Conservation (phyloP, 2,329 filamentous ascomycete species). For the Fusarium phyllophilum region DNA sequence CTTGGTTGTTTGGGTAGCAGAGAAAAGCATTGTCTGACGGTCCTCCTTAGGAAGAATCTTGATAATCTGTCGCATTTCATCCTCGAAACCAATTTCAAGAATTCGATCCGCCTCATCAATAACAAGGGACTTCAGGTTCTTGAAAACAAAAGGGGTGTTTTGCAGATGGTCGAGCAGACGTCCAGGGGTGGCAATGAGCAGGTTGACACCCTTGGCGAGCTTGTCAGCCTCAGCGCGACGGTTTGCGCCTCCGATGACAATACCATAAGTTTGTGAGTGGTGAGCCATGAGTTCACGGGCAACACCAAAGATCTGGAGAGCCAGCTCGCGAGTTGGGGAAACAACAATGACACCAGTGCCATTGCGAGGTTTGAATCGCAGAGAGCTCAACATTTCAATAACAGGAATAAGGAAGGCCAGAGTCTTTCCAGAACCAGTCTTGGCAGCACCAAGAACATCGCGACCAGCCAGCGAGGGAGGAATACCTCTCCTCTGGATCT, state of each 20-base stretch:
- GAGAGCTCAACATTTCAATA: conserved; percentile 88
- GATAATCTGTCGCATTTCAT: conserved; percentile 96
- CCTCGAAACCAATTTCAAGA: conserved; percentile 96
- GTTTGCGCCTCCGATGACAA: conserved; percentile 96
- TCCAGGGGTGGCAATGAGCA: conserved; percentile 93
- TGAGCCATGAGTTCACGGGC: conserved; percentile 91
- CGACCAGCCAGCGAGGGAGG: conserved; percentile 88
- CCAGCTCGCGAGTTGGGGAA: conserved; percentile 91
- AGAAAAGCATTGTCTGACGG: conserved; percentile 97
- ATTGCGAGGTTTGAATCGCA: conserved; percentile 95
- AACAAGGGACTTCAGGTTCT: conserved; percentile 90
- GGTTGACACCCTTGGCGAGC: conserved; percentile 91
- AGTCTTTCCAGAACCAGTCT: conserved; percentile 96
- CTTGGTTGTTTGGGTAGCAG: conserved; percentile 97
- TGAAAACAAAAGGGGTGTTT: conserved; percentile 91
- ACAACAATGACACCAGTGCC: conserved; percentile 93
- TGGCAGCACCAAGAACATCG: conserved; percentile 94
- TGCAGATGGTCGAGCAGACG: conserved; percentile 93
- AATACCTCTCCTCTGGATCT: conserved; percentile 89
- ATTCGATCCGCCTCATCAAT: conserved; percentile 98
- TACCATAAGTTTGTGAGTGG: conserved; percentile 94
- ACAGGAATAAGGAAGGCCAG: conserved; percentile 94
- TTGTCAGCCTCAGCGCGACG: conserved; percentile 91
- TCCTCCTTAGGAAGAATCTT: conserved; percentile 90
- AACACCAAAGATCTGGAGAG: conserved; percentile 95